These are phyloP conservation scores for Acrocalymma vagum DNA, from an alignment of 2,329 filamentous ascomycete genomes.

Conservation along the genomic window DNA sequence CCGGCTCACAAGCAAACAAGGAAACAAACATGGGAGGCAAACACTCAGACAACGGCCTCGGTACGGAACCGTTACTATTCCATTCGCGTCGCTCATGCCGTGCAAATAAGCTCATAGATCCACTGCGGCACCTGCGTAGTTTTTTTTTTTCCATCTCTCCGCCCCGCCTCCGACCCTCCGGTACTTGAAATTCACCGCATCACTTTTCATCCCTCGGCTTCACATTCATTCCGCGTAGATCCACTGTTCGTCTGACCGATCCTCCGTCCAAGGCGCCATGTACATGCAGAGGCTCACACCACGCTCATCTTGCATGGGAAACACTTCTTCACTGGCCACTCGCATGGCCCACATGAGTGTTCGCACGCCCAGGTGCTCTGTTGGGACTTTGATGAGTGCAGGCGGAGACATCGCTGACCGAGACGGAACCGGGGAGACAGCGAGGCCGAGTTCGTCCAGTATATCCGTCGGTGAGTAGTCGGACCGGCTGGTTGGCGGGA, in stretches of 20 bases:
- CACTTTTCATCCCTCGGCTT: too few species aligned
- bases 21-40: too few species aligned
- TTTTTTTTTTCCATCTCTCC: too few species aligned
- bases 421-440: conserved; percentile 14
- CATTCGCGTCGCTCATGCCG: too few species aligned
- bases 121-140: too few species aligned
- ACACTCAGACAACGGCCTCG: too few species aligned
- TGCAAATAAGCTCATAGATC: too few species aligned
- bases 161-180: too few species aligned
- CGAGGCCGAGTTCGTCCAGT: conserved; percentile 22
- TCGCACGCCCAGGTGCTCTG: conserved; percentile 25
- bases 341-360: conserved; percentile 34
- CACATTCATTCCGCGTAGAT: conserved; percentile 7
- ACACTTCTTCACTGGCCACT: conserved; percentile 24
- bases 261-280: conserved; percentile 4
- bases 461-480: conserved; percentile 10
- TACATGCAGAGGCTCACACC: conserved; percentile 13
- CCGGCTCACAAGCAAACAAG: too few species aligned
- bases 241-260: conserved; percentile 3
- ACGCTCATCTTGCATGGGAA: conserved; percentile 14
- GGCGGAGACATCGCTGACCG: conserved; percentile 1
- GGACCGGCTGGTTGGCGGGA: conserved; percentile 6
- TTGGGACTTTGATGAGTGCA: conserved; percentile 16
- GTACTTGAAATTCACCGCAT: too few species aligned
- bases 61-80: too few species aligned